phyloP scores from a whole-genome alignment of 2,329 filamentous ascomycete genomes.

The Alternaria sp. region DNA sequence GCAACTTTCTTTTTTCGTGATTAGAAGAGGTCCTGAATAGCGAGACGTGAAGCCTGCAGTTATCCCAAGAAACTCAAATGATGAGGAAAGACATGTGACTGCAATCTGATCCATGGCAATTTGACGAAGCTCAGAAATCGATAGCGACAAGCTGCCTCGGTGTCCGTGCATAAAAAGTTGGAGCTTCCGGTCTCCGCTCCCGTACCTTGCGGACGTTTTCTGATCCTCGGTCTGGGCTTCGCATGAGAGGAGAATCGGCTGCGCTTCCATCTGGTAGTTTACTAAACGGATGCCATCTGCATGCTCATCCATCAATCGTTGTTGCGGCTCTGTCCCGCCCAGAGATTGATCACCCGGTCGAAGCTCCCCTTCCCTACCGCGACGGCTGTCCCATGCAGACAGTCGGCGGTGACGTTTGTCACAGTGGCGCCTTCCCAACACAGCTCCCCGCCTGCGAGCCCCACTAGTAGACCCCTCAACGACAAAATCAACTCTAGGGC shows the following conservation, averaged over 20 bases:
- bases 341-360: constrained; percentile 18
- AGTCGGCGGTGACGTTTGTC: constrained; percentile 44
- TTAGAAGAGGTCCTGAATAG: not conserved
- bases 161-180: constrained; percentile 18
- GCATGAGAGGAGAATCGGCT: constrained; percentile 19
- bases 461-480: constrained; percentile 47
- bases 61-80: not conserved
- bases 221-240: constrained; percentile 36
- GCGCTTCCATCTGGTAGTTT: constrained; percentile 22
- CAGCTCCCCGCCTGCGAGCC: constrained; percentile 36
- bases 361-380: constrained; percentile 27
- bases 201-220: constrained; percentile 7
- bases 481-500: constrained; percentile 51
- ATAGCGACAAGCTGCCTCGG: not conserved
- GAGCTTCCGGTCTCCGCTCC: constrained; percentile 8
- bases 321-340: constrained; percentile 34
- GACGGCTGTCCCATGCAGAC: constrained; percentile 44
- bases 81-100: not conserved
- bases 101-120: not conserved
- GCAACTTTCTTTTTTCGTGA: not conserved
- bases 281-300: constrained; percentile 21
- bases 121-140: not conserved
- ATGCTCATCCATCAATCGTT: constrained; percentile 32
- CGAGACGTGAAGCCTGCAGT: not conserved
- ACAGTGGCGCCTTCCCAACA: constrained; percentile 49